Percentiles rank a stretch among this genome's conserved stretches.
Evolutionary conservation across 139 green algal genomes (phyloP).

Genomic region (Tetradesmus obliquus): DNA sequence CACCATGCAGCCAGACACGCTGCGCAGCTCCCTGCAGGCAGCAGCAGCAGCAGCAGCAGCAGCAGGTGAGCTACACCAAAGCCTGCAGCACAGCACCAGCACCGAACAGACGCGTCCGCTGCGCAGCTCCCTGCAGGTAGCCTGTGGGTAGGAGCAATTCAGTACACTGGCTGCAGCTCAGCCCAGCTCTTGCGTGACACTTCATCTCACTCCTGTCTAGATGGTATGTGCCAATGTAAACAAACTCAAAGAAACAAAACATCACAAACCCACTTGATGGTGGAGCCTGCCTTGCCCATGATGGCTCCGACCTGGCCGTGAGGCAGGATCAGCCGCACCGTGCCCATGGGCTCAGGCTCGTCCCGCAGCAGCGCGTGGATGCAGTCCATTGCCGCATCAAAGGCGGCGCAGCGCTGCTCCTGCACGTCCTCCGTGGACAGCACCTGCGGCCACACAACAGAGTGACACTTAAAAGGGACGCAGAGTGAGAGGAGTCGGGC

Average conservation of each 20-base stretch:
- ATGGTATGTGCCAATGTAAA: too few relatives aligned
- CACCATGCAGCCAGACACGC: constrained; percentile 4
- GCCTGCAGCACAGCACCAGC: not conserved
- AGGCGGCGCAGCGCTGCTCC: constrained; percentile 43
- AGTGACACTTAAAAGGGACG: not conserved
- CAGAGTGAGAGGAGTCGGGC: not conserved
- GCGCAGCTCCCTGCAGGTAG: too few relatives aligned
- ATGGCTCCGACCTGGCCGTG: constrained; percentile 47
- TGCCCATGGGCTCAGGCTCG: not conserved
- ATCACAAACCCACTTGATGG: constrained; percentile 36
- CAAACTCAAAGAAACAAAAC: too few relatives aligned
- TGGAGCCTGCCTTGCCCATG: constrained; percentile 44
- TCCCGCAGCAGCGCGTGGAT: constrained; percentile 23
- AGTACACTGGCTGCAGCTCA: too few relatives aligned
- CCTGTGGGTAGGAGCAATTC: too few relatives aligned
- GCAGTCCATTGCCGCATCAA: constrained; percentile 47
- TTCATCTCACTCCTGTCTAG: too few relatives aligned
- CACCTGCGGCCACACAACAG: not conserved
- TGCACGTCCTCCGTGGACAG: constrained; percentile 50
- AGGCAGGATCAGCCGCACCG: constrained; percentile 21
- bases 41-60: not conserved
- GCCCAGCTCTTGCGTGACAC: too few relatives aligned
- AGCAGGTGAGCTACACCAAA: not conserved
- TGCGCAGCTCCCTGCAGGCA: constrained; percentile 29
- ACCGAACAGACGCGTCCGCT: not conserved